These are phyloP conservation scores for Xylaria sp. DNA, from an alignment of 2,329 filamentous ascomycete genomes.

Conservation along the genomic window DNA sequence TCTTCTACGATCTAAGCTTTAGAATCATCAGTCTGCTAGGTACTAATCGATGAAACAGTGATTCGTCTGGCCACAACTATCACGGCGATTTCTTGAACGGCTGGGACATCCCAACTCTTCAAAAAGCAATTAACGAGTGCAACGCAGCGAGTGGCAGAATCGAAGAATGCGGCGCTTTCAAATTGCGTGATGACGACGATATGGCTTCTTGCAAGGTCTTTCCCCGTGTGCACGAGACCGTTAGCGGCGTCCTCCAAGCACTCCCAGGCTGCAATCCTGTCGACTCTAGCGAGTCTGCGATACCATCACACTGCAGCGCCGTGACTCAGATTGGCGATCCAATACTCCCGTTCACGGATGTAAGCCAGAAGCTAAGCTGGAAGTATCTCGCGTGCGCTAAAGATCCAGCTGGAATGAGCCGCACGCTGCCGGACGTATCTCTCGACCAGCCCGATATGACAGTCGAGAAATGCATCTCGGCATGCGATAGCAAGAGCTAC, in stretches of 20 bases:
- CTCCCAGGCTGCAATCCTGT: constrained; percentile 67
- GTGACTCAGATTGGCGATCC: constrained; percentile 51
- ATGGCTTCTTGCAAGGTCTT: constrained; percentile 58
- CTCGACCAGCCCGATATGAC: constrained; percentile 41
- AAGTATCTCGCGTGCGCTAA: constrained; percentile 62
- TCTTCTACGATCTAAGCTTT: background rate
- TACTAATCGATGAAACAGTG: constrained; percentile 34
- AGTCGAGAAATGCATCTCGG: constrained; percentile 42
- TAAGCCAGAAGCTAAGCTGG: constrained; percentile 57
- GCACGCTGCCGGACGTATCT: constrained; percentile 43
- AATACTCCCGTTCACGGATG: constrained; percentile 56
- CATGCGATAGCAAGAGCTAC: constrained; percentile 37
- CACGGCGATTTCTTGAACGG: constrained; percentile 70
- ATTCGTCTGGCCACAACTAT: constrained; percentile 61
- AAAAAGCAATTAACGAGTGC: constrained; percentile 61
- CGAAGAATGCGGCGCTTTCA: constrained; percentile 55
- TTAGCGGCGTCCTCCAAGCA: constrained; percentile 54
- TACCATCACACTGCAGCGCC: constrained; percentile 48
- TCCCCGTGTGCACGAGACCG: constrained; percentile 54
- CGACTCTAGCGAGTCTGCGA: constrained; percentile 43
- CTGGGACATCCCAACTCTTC: constrained; percentile 62
- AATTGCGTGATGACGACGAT: constrained; percentile 53
- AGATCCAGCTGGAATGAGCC: constrained; percentile 44
- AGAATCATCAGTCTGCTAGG: background rate
- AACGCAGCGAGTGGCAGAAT: constrained; percentile 55